A percentile compares a stretch with the other conserved stretches of the same genome.
Evolutionary conservation across 805 yeast genomes (phyloP).

Genomic region (Cyberlindnera samutprakarnensis): DNA sequence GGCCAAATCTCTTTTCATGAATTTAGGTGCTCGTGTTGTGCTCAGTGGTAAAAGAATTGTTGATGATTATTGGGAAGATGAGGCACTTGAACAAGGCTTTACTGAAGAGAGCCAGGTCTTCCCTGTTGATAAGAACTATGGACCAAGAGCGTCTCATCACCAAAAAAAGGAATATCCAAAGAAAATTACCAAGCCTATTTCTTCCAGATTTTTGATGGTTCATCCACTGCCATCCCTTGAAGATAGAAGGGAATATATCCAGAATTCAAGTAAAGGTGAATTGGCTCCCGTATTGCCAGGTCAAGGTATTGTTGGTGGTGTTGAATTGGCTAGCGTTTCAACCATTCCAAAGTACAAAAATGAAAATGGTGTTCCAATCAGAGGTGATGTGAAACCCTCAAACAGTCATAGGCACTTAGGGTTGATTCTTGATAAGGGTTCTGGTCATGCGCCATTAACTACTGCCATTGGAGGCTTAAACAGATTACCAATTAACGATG

Average conservation of each 20-base stretch:
- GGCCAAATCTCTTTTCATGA: constrained; percentile 37
- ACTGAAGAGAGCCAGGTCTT: constrained; percentile 38
- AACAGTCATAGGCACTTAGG: constrained; percentile 13
- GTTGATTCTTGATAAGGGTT: constrained; percentile 6
- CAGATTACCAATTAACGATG: constrained; percentile 13
- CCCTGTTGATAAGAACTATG: constrained; percentile 15
- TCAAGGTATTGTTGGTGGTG: constrained; percentile 23
- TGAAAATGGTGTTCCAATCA: constrained; percentile 3
- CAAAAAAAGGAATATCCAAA: constrained; percentile 3
- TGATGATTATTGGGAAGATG: constrained; percentile 52
- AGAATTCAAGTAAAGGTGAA: constrained; percentile 13
- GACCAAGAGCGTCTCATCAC: constrained; percentile 2
- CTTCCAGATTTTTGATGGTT: constrained; percentile 3
- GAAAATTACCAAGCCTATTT: neutral
- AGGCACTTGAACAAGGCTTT: constrained; percentile 34
- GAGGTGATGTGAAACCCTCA: constrained; percentile 2
- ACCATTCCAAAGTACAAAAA: constrained; percentile 19
- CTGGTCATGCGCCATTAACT: constrained; percentile 3
- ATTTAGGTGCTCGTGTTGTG: constrained; percentile 44
- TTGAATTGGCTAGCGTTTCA: constrained; percentile 19
- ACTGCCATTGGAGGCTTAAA: constrained; percentile 4
- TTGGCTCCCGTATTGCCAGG: constrained; percentile 22
- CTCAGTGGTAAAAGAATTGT: constrained; percentile 38
- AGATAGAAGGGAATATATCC: constrained; percentile 19
- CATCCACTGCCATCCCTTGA: constrained; percentile 19